phyloP scores from a whole-genome alignment of 176 grass and related monocot genomes.

The Hyparrhenia diplandra region DNA sequence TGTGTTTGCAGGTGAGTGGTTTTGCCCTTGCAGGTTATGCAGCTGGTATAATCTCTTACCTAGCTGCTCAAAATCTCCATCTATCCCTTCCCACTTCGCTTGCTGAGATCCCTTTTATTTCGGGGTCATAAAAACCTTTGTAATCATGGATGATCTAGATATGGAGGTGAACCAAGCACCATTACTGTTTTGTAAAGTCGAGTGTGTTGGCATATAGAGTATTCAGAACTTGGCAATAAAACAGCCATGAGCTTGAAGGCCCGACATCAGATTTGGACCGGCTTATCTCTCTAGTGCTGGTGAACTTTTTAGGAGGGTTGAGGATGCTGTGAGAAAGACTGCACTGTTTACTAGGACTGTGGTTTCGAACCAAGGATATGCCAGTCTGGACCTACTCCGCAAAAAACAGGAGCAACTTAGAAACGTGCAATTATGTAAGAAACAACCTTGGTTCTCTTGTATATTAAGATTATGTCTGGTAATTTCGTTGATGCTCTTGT shows the following conservation, averaged over 20 bases:
- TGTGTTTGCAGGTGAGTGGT: constrained; percentile 74
- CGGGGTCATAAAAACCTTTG: constrained; percentile 42
- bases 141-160: constrained; percentile 21
- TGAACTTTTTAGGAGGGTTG: background rate
- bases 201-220: background rate
- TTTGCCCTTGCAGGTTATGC: constrained; percentile 94
- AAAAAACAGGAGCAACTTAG: background rate
- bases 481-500: background rate
- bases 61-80: constrained; percentile 60
- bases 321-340: background rate
- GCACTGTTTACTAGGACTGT: background rate
- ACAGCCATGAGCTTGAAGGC: background rate
- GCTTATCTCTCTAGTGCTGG: background rate
- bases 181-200: background rate
- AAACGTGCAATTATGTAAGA: background rate
- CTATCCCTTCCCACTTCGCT: constrained; percentile 61
- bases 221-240: background rate
- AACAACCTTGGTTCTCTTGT: background rate
- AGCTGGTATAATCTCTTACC: constrained; percentile 73
- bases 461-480: background rate
- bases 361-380: background rate
- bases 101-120: constrained; percentile 73
- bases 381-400: background rate
- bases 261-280: background rate
- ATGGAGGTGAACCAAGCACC: background rate